A percentile compares a stretch with the other conserved stretches of the same genome.
Conservation (phyloP, 1,284 basidiomycete genomes). For the Ustilago sp. region DNA sequence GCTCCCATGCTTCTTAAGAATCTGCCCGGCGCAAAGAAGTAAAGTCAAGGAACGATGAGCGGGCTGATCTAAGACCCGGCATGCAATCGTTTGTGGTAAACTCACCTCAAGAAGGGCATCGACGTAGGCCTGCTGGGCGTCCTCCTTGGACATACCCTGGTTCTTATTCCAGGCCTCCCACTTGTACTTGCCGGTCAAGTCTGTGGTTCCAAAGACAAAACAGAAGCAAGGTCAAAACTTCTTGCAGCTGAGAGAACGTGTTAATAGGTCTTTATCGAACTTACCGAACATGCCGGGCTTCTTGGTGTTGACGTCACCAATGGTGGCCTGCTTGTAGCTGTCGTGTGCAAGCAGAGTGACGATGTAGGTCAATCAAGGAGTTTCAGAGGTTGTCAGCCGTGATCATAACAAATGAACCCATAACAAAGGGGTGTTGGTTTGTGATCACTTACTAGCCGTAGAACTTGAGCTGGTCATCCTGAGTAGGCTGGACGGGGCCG, state of each 20-base stretch:
- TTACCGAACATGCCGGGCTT: conserved; percentile 67
- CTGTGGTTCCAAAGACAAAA: conserved; percentile 15
- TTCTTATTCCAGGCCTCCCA: conserved; percentile 68
- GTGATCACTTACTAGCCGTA: conserved; percentile 59
- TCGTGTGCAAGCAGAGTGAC: not conserved
- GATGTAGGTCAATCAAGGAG: not conserved
- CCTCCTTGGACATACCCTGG: conserved; percentile 61
- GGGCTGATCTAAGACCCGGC: not conserved
- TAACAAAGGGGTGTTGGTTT: not conserved
- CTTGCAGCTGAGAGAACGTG: not conserved
- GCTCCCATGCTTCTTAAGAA: conserved; percentile 61
- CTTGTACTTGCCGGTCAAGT: conserved; percentile 67
- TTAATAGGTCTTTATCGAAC: conserved; percentile 8
- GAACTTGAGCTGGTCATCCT: conserved; percentile 66
- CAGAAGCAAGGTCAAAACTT: not conserved
- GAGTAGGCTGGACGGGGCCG: conserved; percentile 63
- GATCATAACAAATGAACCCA: not conserved
- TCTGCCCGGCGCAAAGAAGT: conserved; percentile 17
- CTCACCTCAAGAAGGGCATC: conserved; percentile 55
- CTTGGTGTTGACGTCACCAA: conserved; percentile 67
- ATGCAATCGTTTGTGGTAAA: not conserved
- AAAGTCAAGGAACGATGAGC: not conserved
- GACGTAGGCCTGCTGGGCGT: conserved; percentile 64
- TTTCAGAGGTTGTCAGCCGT: not conserved
- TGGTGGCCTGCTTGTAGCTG: conserved; percentile 68